A percentile compares a stretch with the other conserved stretches of the same genome.
These are phyloP conservation scores for Byssochlamys sp. DNA, from an alignment of 2,329 filamentous ascomycete genomes.

Conservation along the genomic window DNA sequence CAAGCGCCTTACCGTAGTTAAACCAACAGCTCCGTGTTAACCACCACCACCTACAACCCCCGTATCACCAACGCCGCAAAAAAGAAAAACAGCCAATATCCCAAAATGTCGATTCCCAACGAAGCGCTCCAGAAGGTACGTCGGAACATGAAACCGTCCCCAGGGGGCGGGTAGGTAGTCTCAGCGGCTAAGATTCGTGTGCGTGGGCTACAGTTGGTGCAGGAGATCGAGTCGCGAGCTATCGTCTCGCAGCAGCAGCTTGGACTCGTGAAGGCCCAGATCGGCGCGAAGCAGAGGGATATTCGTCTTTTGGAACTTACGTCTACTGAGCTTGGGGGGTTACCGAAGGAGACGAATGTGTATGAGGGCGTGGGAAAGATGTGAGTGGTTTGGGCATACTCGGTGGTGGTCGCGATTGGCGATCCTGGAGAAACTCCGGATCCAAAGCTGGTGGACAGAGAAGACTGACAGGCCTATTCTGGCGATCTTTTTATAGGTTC, in stretches of 20 bases:
- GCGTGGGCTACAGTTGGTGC: conserved; percentile 56
- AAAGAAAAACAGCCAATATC: background rate
- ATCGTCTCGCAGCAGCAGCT: conserved; percentile 86
- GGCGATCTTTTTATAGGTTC: conserved; percentile 55
- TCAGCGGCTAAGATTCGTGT: background rate
- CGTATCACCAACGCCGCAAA: background rate
- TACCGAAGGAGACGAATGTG: conserved; percentile 66
- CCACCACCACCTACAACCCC: background rate
- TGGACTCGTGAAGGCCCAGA: conserved; percentile 71
- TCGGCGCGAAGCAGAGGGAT: conserved; percentile 76
- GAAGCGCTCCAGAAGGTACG: conserved; percentile 13
- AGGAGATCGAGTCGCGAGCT: conserved; percentile 88
- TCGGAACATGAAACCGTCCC: background rate
- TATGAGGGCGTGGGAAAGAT: conserved; percentile 98
- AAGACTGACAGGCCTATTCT: background rate
- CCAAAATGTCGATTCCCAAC: conserved; percentile 24
- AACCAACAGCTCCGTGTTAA: background rate
- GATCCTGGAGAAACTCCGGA: background rate
- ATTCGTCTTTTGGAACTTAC: conserved; percentile 82
- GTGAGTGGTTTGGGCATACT: conserved; percentile 43
- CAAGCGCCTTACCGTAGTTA: background rate
- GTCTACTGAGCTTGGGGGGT: conserved; percentile 65
- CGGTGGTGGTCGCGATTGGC: background rate
- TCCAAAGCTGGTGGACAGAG: background rate
- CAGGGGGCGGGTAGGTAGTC: too few relatives aligned